These are phyloP conservation scores for Myxozyma monticola DNA, from an alignment of 805 yeast species.

Conservation along the genomic window DNA sequence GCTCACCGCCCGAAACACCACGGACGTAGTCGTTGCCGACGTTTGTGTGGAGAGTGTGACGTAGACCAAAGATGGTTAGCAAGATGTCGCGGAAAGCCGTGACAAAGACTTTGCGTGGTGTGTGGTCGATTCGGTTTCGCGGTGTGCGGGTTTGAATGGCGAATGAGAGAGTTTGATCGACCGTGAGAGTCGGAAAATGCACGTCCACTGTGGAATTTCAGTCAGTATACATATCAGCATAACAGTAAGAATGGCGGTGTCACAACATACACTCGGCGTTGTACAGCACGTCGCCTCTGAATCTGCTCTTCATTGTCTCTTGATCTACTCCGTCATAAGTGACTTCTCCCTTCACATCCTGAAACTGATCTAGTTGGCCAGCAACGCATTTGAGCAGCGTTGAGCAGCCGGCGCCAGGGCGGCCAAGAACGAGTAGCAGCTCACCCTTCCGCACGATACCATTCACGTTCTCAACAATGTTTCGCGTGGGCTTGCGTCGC, in stretches of 20 bases:
- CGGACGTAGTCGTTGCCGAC: constrained; percentile 51
- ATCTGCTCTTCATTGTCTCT: constrained; percentile 57
- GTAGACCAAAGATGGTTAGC: constrained; percentile 48
- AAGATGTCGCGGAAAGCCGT: constrained; percentile 79
- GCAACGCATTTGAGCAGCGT: constrained; percentile 71
- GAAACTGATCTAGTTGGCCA: constrained; percentile 56
- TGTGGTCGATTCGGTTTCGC: constrained; percentile 48
- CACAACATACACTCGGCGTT: constrained; percentile 27
- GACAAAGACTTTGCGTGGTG: constrained; percentile 51
- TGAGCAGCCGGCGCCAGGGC: constrained; percentile 77
- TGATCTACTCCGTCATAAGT: constrained; percentile 63
- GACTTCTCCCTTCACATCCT: constrained; percentile 56
- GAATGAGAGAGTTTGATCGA: constrained; percentile 67
- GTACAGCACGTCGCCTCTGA: constrained; percentile 51
- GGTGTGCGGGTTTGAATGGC: constrained; percentile 74
- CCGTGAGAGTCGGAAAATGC: constrained; percentile 77
- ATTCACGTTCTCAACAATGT: constrained; percentile 45
- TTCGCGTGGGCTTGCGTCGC: constrained; percentile 24
- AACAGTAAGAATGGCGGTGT: no score
- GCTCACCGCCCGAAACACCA: constrained; percentile 62
- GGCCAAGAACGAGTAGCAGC: constrained; percentile 69
- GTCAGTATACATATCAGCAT: no score
- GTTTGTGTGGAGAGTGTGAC: constrained; percentile 46
- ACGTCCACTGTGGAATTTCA: no score
- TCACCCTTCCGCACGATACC: constrained; percentile 64